Percentiles rank a stretch among this genome's conserved stretches.
Conservation (phyloP, 2,329 filamentous ascomycete genomes). For the Talaromyces albobiverticillius region DNA sequence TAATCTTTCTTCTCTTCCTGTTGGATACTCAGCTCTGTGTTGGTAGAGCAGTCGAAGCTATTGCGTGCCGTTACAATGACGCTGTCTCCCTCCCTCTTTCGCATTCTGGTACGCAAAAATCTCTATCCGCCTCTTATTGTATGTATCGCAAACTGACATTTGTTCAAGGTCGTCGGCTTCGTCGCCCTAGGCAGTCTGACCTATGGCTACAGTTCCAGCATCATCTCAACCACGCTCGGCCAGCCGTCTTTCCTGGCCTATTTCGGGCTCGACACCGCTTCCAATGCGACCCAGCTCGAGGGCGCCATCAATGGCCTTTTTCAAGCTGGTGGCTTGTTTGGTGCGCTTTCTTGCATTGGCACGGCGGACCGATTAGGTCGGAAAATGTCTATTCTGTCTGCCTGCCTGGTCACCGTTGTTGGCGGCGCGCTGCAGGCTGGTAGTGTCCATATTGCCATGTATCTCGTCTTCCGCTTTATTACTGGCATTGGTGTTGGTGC, state of each 20-base stretch:
- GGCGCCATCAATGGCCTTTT: constrained; percentile 15
- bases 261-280: constrained; percentile 9
- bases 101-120: not conserved
- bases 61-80: not conserved
- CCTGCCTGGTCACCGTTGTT: constrained; percentile 5
- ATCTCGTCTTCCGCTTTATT: constrained; percentile 11
- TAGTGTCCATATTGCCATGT: constrained; percentile 14
- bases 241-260: constrained; percentile 14
- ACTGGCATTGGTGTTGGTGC: constrained; percentile 13
- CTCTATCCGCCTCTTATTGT: too few relatives aligned
- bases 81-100: constrained; percentile 31
- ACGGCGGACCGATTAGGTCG: constrained; percentile 12
- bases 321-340: constrained; percentile 10
- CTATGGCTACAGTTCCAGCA: constrained; percentile 14
- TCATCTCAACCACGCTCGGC: constrained; percentile 14
- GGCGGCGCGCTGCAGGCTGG: constrained; percentile 15
- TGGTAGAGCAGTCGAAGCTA: too few relatives aligned
- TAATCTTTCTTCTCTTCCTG: too few relatives aligned
- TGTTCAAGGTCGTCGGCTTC: constrained; percentile 10
- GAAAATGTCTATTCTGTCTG: constrained; percentile 7
- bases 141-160: not conserved
- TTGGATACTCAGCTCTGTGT: too few relatives aligned
- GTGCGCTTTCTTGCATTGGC: constrained; percentile 10
- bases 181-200: constrained; percentile 14
- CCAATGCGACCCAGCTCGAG: constrained; percentile 10